Percentiles rank a stretch among this genome's conserved stretches.
These are phyloP conservation scores for Lasiodiplodia theobromae DNA, from an alignment of 2,329 filamentous ascomycete species.

Conservation along the genomic window DNA sequence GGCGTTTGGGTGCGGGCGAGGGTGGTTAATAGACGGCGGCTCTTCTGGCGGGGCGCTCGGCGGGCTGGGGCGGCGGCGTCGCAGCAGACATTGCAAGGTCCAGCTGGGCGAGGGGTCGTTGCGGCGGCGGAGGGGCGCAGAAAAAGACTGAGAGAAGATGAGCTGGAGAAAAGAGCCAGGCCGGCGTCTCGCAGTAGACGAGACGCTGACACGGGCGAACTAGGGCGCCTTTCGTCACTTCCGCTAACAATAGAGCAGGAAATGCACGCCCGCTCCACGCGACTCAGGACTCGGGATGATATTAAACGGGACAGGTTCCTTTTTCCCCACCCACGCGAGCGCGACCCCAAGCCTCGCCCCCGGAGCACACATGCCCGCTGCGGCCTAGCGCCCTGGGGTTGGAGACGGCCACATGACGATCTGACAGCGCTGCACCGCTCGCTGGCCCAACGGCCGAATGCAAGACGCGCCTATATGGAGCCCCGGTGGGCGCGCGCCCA, in stretches of 20 bases:
- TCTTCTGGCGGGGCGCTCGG: conserved; percentile 22
- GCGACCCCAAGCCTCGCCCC: conserved; percentile 25
- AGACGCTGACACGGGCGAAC: conserved; percentile 5
- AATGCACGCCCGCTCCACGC: conserved; percentile 14
- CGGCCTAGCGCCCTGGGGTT: conserved; percentile 21
- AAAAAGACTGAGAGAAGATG: background rate
- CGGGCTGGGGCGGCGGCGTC: background rate
- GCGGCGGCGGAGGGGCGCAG: conserved; percentile 2
- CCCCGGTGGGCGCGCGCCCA: background rate
- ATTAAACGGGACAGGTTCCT: conserved; percentile 26
- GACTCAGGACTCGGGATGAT: conserved; percentile 27
- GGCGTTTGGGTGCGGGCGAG: background rate
- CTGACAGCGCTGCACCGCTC: conserved; percentile 21
- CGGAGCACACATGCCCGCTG: conserved; percentile 20
- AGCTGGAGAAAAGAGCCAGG: conserved; percentile 10
- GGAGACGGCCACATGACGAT: conserved; percentile 27
- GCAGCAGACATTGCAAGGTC: conserved; percentile 24
- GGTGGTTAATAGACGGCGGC: background rate
- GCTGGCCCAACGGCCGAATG: background rate
- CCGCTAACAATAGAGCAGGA: conserved; percentile 23
- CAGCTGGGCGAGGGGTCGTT: background rate
- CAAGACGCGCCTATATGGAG: too few relatives aligned
- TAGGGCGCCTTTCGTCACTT: conserved; percentile 12
- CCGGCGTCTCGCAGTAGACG: background rate
- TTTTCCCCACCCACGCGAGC: conserved; percentile 27